Base-by-base conservation (phyloP, 2,329 filamentous ascomycete species). In the Apiospora pterosperma region DNA sequence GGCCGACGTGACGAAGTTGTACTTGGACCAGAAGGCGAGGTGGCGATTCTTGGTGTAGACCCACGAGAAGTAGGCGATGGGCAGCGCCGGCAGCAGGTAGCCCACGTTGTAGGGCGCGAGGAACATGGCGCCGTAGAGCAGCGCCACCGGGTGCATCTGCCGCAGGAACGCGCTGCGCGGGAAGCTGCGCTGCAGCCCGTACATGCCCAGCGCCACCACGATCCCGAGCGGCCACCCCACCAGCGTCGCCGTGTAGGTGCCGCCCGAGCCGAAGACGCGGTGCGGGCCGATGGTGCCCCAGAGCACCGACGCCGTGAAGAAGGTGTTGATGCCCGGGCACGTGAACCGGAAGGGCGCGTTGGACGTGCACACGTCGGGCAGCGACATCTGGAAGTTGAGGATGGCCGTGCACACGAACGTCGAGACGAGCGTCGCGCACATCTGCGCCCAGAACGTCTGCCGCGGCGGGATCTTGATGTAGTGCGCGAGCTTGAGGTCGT, bases 341-440 rank as follows among this genome's bases (percentile, higher is more conserved):
- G 74, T 76, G 63, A 76, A 76, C 2, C 72, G 73, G 63, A 75
- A 68, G 1, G 67, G 75, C 63, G 77, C 76, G 2, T 69, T 65
- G 21, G 72, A 59, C 11, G 70, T 64, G 61, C 74, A 76, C 0
- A 76, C 70, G 10, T 72, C 65, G 0, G 63, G 62, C 59, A 55
- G 76, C 68, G 4, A 69, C 63, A 73, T 68, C 58, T 72, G 72
- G 69, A 76, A 78, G 67, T 78, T 76, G 65, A 77, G 71, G 2
- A 85, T 80, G 16, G 79, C 82, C 4, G 81, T 80, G 66, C 80
- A 83, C 48, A 85, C 79, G 58, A 86, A 76, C 1, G 81, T 84
- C 59, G 82, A 83, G 23, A 76, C 61, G 8, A 77, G 64, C 36
- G 73, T 72, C 8, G 75, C 68, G 64, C 76, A 76, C 8, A 77